A percentile compares a stretch with the other conserved stretches of the same genome.
Conservation (phyloP, 2,329 filamentous ascomycete species). For the Penicillium concentricum region DNA sequence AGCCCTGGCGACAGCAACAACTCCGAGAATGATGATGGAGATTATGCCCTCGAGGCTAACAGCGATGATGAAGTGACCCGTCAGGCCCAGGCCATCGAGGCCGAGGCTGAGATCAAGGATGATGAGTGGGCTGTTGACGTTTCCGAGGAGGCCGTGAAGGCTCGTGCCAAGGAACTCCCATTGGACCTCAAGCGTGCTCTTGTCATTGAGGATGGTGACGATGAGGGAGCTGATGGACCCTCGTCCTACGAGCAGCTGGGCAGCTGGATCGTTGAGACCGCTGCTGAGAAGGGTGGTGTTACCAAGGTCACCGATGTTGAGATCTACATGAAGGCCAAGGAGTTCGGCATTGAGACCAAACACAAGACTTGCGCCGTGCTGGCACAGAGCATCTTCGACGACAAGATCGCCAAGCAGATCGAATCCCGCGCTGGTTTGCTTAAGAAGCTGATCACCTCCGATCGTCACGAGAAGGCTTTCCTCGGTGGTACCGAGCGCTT, state of each 20-base stretch:
- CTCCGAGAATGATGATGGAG: constrained; percentile 62
- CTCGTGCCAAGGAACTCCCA: constrained; percentile 89
- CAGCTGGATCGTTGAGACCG: constrained; percentile 81
- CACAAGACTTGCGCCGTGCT: constrained; percentile 90
- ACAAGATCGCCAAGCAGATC: constrained; percentile 86
- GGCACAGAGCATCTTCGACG: constrained; percentile 89
- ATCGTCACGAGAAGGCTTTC: constrained; percentile 93
- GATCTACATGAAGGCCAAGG: constrained; percentile 95
- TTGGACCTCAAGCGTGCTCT: constrained; percentile 91
- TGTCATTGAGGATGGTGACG: constrained; percentile 75
- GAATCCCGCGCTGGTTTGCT: constrained; percentile 79
- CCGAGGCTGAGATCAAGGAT: constrained; percentile 69
- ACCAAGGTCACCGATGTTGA: constrained; percentile 81
- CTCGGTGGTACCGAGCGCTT: constrained; percentile 94
- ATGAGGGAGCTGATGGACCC: constrained; percentile 74
- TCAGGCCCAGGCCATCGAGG: constrained; percentile 71
- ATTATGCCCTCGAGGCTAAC: constrained; percentile 65
- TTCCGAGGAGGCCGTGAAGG: constrained; percentile 91
- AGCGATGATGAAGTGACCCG: constrained; percentile 93
- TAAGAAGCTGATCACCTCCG: constrained; percentile 87
- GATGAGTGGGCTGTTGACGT: constrained; percentile 96
- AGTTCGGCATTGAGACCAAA: constrained; percentile 90
- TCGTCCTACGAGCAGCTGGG: constrained; percentile 87
- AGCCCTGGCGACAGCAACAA: constrained; percentile 67
- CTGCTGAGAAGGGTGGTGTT: constrained; percentile 68